A percentile compares a stretch with the other conserved stretches of the same genome.
phyloP scores from a whole-genome alignment of 805 yeast genomes.

The Lipomyces oligophaga region DNA sequence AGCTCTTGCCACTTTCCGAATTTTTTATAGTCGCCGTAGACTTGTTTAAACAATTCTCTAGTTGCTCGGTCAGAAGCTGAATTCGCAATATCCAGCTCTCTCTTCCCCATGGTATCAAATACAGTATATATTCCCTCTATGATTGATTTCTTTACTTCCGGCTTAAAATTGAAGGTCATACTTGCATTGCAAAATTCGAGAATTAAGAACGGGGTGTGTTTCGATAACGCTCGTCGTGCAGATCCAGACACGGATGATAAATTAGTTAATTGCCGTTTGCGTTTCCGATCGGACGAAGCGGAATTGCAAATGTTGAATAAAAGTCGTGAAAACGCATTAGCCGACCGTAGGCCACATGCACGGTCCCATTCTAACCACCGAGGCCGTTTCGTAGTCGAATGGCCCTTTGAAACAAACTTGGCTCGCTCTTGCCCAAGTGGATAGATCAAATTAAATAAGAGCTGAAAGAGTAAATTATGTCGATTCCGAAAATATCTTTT shows the following conservation, averaged over 20 bases:
- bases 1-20: conserved; percentile 75
- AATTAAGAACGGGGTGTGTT: conserved; percentile 56
- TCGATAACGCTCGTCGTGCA: conserved; percentile 56
- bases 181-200: conserved; percentile 55
- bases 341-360: conserved; percentile 13
- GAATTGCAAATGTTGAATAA: conserved; percentile 23
- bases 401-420: no score
- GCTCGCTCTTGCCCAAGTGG: conserved; percentile 40
- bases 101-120: conserved; percentile 64
- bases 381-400: conserved; percentile 15
- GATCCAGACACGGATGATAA: conserved; percentile 50
- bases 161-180: conserved; percentile 48
- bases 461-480: conserved; percentile 58
- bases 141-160: conserved; percentile 46
- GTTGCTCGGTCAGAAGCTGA: conserved; percentile 66
- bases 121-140: conserved; percentile 56
- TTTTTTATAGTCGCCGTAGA: conserved; percentile 70
- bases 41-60: conserved; percentile 57
- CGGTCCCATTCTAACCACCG: conserved; percentile 8
- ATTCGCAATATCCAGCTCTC: conserved; percentile 61
- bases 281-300: background rate
- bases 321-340: conserved; percentile 19
- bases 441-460: conserved; percentile 51
- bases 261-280: background rate
- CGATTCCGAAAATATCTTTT: conserved; percentile 67